phyloP scores from a whole-genome alignment of 306 rosid genomes.

The Citrullus colocynthis region DNA sequence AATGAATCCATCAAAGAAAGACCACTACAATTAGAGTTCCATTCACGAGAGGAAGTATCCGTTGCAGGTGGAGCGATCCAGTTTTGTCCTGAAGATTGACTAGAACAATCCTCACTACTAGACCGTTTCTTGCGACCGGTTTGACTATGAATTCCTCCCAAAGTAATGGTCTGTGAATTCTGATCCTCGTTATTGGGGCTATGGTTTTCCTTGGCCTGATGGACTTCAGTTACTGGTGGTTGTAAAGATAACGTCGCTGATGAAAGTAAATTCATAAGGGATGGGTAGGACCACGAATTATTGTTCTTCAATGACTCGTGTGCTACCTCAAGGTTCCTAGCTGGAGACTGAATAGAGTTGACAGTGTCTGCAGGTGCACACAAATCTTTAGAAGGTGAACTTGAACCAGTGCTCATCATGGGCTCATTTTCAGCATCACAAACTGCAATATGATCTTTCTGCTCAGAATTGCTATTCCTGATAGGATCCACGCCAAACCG shows the following conservation, averaged over 20 bases:
- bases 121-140: slow-evolving; percentile 42
- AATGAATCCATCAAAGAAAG: slow-evolving; percentile 24
- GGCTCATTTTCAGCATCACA: slow-evolving; percentile 32
- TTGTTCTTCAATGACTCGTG: slow-evolving; percentile 28
- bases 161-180: slow-evolving; percentile 27
- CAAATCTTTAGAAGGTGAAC: slow-evolving; percentile 32
- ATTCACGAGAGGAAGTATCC: slow-evolving; percentile 27
- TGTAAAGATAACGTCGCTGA: slow-evolving; percentile 27
- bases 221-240: slow-evolving; percentile 25
- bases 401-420: slow-evolving; percentile 28
- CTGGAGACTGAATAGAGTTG: slow-evolving; percentile 15
- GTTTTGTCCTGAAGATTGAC: slow-evolving; percentile 68
- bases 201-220: slow-evolving; percentile 7
- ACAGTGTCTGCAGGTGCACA: slow-evolving; percentile 30
- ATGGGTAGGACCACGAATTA: slow-evolving; percentile 16
- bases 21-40: slow-evolving; percentile 28
- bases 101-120: slow-evolving; percentile 54
- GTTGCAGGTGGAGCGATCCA: slow-evolving; percentile 30
- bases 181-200: slow-evolving; percentile 29
- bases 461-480: slow-evolving; percentile 17
- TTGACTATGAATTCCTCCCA: slow-evolving; percentile 33
- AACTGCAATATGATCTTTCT: slow-evolving; percentile 22
- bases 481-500: neutral
- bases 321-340: neutral
- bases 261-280: slow-evolving; percentile 28